These are phyloP conservation scores for Phytophthora multivora DNA, from an alignment of 352 stramenopile species.

Conservation along the genomic window DNA sequence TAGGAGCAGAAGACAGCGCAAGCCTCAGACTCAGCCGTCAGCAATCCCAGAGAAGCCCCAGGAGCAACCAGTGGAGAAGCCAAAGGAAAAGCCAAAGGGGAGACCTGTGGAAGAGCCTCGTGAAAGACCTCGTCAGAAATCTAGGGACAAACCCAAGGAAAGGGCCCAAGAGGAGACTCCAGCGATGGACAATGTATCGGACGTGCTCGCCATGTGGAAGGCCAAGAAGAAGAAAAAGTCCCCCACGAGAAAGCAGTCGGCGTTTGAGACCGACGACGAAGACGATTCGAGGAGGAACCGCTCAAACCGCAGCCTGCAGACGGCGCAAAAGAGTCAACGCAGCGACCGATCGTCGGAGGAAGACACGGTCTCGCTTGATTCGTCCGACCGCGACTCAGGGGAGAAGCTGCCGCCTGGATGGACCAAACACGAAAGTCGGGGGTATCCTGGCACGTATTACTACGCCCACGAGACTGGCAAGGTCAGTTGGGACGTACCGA, in stretches of 20 bases:
- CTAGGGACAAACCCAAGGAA: conserved; percentile 4
- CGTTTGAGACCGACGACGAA: conserved; percentile 15
- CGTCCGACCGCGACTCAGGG: conserved; percentile 33
- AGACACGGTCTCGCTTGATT: conserved; percentile 48
- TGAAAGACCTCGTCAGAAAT: conserved; percentile 4
- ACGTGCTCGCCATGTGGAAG: conserved; percentile 52
- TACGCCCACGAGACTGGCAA: conserved; percentile 65
- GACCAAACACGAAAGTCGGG: conserved; percentile 71
- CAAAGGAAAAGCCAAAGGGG: conserved; percentile 9
- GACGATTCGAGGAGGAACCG: conserved; percentile 19
- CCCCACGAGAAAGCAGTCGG: conserved; percentile 13
- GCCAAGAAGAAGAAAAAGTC: conserved; percentile 46
- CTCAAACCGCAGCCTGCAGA: conserved; percentile 12
- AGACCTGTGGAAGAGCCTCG: conserved; percentile 9
- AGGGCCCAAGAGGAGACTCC: conserved; percentile 21
- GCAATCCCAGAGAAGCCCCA: conserved; percentile 20
- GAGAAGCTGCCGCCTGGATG: conserved; percentile 56
- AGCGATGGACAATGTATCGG: conserved; percentile 42
- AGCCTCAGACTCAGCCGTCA: conserved; percentile 21
- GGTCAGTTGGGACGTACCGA: conserved; percentile 74
- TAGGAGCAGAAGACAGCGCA: conserved; percentile 33
- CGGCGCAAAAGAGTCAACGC: conserved; percentile 41
- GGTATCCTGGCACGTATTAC: conserved; percentile 66
- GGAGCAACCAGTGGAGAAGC: conserved; percentile 13
- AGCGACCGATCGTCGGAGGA: conserved; percentile 50